A percentile compares a stretch with the other conserved stretches of the same genome.
Evolutionary conservation across 2,329 filamentous ascomycete genomes (phyloP).

Genomic region (Zelopaecilomyces penicillatus): DNA sequence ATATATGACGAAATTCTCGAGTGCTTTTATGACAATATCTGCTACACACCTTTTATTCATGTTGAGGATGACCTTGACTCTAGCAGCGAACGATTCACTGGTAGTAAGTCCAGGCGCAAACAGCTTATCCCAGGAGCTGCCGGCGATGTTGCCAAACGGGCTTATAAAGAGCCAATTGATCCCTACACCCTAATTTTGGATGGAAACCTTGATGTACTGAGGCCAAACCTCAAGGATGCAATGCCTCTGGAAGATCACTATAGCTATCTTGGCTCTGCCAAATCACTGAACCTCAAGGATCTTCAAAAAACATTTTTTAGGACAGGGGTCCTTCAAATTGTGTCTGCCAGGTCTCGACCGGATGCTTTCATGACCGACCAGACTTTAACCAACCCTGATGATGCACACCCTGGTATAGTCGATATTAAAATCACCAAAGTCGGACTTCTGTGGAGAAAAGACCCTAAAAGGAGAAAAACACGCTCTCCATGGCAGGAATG

Average conservation of each 20-base stretch:
- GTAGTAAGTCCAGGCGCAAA: conserved; percentile 63
- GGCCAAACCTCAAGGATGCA: conserved; percentile 83
- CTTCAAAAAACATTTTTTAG: conserved; percentile 85
- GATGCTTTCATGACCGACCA: conserved; percentile 92
- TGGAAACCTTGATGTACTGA: conserved; percentile 70
- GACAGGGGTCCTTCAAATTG: conserved; percentile 86
- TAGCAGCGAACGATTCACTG: conserved; percentile 63
- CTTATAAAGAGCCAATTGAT: conserved; percentile 78
- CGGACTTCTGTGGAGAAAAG: conserved; percentile 89
- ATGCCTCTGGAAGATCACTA: conserved; percentile 91
- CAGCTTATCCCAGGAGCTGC: conserved; percentile 58
- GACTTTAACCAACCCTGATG: conserved; percentile 73
- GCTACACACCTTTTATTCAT: conserved; percentile 96
- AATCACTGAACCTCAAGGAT: conserved; percentile 68
- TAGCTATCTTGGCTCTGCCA: conserved; percentile 70
- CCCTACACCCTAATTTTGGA: conserved; percentile 93
- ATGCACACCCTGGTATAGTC: conserved; percentile 84
- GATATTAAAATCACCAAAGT: conserved; percentile 98
- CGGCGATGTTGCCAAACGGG: conserved; percentile 44
- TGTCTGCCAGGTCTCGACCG: conserved; percentile 85
- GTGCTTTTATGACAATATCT: conserved; percentile 98
- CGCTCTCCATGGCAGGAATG: conserved; percentile 98
- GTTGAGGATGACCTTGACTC: conserved; percentile 86
- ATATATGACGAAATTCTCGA: conserved; percentile 90
- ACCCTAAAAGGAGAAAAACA: conserved; percentile 85